A percentile compares a stretch with the other conserved stretches of the same genome.
Evolutionary conservation across 805 yeast species (phyloP).

Genomic region (Hanseniaspora meyeri): DNA sequence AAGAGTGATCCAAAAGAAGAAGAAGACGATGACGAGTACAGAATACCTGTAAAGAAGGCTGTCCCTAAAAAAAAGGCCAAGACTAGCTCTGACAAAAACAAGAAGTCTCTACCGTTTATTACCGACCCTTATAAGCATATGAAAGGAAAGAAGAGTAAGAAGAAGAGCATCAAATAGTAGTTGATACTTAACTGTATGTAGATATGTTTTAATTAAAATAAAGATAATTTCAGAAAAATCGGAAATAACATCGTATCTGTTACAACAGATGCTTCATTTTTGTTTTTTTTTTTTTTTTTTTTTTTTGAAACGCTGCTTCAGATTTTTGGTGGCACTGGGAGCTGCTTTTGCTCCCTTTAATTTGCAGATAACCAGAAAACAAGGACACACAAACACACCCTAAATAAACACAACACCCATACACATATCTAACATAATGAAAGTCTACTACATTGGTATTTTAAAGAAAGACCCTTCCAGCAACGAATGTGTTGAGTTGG

Average conservation of each 20-base stretch:
- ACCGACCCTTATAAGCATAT: constrained; percentile 9
- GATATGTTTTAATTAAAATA: neutral
- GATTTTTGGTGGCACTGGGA: too few species aligned
- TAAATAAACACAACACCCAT: neutral
- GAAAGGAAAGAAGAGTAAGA: neutral
- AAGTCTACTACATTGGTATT: constrained; percentile 81
- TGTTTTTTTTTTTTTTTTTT: too few species aligned
- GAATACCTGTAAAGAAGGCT: neutral
- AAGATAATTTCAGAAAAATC: too few species aligned
- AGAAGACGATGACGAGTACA: constrained; percentile 7
- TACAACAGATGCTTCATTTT: too few species aligned
- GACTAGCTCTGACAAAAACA: neutral
- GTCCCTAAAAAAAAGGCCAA: neutral
- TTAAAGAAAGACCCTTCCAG: constrained; percentile 40
- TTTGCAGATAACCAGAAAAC: neutral
- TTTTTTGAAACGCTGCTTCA: too few species aligned
- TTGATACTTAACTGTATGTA: too few species aligned
- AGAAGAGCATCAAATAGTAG: neutral
- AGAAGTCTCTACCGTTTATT: neutral
- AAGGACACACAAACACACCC: neutral
- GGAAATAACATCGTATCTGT: too few species aligned
- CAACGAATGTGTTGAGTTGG: constrained; percentile 49
- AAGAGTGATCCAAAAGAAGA: neutral
- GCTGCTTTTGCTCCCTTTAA: neutral
- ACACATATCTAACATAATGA: constrained; percentile 40